phyloP scores from a whole-genome alignment of 495 filamentous ascomycete species.

The Tuber umbilicatum region DNA sequence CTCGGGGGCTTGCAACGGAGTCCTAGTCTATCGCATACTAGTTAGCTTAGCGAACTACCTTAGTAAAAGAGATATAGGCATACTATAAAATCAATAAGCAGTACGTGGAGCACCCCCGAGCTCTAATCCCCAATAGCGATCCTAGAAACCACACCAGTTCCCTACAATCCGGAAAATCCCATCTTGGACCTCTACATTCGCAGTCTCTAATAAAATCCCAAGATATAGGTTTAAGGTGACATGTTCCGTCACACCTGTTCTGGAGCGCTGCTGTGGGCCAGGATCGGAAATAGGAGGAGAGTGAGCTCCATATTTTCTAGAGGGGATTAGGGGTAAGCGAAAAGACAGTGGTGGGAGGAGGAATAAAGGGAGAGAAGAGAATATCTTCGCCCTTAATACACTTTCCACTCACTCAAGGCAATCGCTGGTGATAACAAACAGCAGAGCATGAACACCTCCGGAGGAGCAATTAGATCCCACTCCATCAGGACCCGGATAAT shows the following conservation, averaged over 20 bases:
- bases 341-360: neutral
- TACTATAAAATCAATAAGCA: neutral
- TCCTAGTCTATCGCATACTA: neutral
- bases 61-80: neutral
- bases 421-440: neutral
- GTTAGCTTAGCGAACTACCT: neutral
- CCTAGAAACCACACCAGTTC: neutral
- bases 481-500: neutral
- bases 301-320: neutral
- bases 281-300: neutral
- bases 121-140: neutral
- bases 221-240: neutral
- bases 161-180: neutral
- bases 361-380: neutral
- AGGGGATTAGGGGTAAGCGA: neutral
- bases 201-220: neutral
- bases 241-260: neutral
- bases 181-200: neutral
- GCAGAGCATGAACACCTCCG: neutral
- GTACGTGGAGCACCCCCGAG: neutral
- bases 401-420: neutral
- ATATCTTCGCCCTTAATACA: neutral
- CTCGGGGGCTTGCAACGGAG: neutral
- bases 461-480: neutral
- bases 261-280: neutral